Evolutionary conservation across 352 stramenopile genomes (phyloP).

Genomic region (Phytophthora agathidicida): DNA sequence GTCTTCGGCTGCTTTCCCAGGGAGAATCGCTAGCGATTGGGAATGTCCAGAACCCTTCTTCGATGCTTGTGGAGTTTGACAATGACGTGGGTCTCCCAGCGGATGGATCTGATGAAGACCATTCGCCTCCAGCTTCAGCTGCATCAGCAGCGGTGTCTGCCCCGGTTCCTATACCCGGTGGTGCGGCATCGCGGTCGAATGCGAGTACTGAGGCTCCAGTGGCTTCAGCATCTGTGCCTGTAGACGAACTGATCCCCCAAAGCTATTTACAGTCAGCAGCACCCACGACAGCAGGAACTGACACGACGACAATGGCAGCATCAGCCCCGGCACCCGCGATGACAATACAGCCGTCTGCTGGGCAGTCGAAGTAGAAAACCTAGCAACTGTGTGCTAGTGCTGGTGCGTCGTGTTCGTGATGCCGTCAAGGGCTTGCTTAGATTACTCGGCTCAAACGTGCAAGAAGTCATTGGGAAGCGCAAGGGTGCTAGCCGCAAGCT

Average conservation of each 20-base stretch:
- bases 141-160: not conserved
- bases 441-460: conserved; percentile 27
- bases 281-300: conserved; percentile 12
- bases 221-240: conserved; percentile 10
- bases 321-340: conserved; percentile 16
- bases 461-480: conserved; percentile 17
- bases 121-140: conserved; percentile 12
- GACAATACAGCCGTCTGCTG: conserved; percentile 14
- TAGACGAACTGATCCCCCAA: conserved; percentile 37
- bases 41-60: conserved; percentile 16
- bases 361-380: conserved; percentile 30
- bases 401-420: conserved; percentile 20
- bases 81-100: conserved; percentile 31
- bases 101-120: conserved; percentile 29
- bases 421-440: conserved; percentile 34
- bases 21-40: conserved; percentile 22
- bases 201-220: conserved; percentile 10
- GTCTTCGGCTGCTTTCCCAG: conserved; percentile 27
- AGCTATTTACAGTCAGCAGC: conserved; percentile 39
- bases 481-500: conserved; percentile 18
- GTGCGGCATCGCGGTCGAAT: conserved; percentile 10
- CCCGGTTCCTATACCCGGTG: conserved; percentile 1
- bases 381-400: conserved; percentile 19
- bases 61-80: conserved; percentile 33
- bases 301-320: conserved; percentile 12